Base-by-base conservation (phyloP, 768 basidiomycete species). In the Candolleomyces efflorescens region DNA sequence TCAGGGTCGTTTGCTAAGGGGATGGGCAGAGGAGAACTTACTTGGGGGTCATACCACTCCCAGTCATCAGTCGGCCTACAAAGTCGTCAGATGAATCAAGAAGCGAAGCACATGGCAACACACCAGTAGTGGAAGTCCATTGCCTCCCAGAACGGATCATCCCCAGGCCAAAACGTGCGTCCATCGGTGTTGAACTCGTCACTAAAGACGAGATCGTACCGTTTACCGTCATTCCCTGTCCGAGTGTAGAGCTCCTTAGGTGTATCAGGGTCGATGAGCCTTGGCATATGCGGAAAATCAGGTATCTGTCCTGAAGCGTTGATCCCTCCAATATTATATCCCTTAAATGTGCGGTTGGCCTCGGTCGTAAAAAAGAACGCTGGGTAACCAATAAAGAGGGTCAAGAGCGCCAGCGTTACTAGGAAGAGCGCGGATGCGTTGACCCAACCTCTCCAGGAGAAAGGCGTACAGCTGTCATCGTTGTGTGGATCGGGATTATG, bases 281-380 rank as follows among this genome's bases (percentile, higher is more conserved):
- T 69, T 0, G 85, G 87, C 55, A 93, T 68, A 52, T 81, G 79
- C 1, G 83, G 78, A 1, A 94, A 80, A 53, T 74, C 68, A 0
- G 94, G 92, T 22, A 96, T 85, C 71, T 96, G 94, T 2, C 94
- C 95, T 0, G 89, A 78, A 12, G 74, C 81, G 65, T 98, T 97
- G 64, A 90, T 85, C 2, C 89, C 89, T 22, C 93, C 94, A 22
- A 94, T 74, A 67, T 94, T 94, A 72, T 84, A 93, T 5, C 87
- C 88, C 18, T 32, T 71, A 53, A 12, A 70, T 64, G 2, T 26
- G 9, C 65, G 54, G 17, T 61, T 46, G 3, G 63, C 64, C 52
- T 70, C 69, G 36, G 69, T 69, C 58, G 68, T 83, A 61, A 79
- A 83, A 50, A 78, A 73, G 58, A 92, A 83, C 67, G 96, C 85